Base-by-base conservation (phyloP, 2,329 filamentous ascomycete genomes). In the Fusarium siculi region DNA sequence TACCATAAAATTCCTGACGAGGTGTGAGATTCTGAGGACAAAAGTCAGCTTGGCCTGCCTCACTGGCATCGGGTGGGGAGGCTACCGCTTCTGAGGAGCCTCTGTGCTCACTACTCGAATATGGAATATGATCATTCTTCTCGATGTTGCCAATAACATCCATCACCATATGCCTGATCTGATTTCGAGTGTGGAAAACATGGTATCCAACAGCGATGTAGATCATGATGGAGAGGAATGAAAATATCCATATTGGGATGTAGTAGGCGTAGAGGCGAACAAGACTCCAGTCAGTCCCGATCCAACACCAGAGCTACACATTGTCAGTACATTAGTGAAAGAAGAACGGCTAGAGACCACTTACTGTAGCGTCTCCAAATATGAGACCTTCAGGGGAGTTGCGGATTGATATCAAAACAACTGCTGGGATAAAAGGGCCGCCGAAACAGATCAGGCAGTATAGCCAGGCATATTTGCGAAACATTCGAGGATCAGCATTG, bases 401-500 rank as follows among this genome's bases (percentile, higher is more conserved):
- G 5, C 80, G 81, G 50, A 93, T 82, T 23, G 92, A 87, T n/a
- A 95, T 85, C 63, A 92, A 89, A 21, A 87, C 83, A 32, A 95
- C 79, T 0, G 92, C 89, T 1, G 92, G 91, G 14, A 94, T 81
- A 25, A 92, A 87, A 0, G 93, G 93, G 0, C 92, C 76, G 0
- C 93, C 93, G 66, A 94, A 96, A 79, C 92, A 93, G 50, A 90
- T 80, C 1, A 90, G 47, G 28, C 90, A 86, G 78, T 96, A 96
- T 53, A 90, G 87, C 87, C 91, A 93, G 58, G 91, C 86, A 76
- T 93, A 93, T 55, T 89, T 88, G 21, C 88, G 87, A 77, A 94
- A 94, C 57, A 90, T 89, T 3, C 89, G 89, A 1, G 88, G 87
- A 53, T 86, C 86, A 15, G 86, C 87, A 23, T 87, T 85, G 77